Evolutionary conservation across 352 stramenopile species (phyloP).

Genomic region (Globisporangium polare): DNA sequence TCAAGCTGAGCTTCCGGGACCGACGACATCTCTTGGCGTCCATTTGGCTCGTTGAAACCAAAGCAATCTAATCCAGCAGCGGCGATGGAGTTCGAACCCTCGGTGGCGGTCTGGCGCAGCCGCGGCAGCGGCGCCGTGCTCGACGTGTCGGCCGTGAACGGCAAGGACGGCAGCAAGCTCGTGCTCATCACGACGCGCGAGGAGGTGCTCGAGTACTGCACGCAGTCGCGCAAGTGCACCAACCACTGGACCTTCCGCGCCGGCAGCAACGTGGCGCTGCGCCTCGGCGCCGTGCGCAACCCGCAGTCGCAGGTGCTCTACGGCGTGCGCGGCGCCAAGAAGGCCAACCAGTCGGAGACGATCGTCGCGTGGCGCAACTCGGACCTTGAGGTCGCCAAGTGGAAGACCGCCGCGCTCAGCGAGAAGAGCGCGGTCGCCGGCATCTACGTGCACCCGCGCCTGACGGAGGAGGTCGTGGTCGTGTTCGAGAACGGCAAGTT

Average conservation of each 20-base stretch:
- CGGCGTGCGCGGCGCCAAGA: conserved; percentile 52
- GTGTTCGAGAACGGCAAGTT: conserved; percentile 66
- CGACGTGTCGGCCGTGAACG: conserved; percentile 32
- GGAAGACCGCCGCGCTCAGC: conserved; percentile 37
- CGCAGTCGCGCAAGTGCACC: conserved; percentile 57
- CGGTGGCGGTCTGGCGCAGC: conserved; percentile 59
- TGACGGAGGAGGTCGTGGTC: conserved; percentile 58
- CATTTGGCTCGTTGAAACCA: background rate
- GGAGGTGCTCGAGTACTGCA: conserved; percentile 67
- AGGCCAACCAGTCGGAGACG: conserved; percentile 36
- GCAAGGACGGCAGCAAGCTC: conserved; percentile 49
- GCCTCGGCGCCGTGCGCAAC: conserved; percentile 49
- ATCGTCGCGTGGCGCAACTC: conserved; percentile 58
- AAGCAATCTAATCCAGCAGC: background rate
- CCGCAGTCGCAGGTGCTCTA: conserved; percentile 55
- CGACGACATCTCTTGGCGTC: conserved; percentile 1
- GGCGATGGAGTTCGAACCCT: conserved; percentile 68
- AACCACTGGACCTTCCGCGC: conserved; percentile 76
- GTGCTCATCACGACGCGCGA: conserved; percentile 60
- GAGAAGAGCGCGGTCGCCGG: conserved; percentile 27
- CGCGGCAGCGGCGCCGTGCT: conserved; percentile 45
- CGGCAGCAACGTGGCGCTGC: conserved; percentile 42
- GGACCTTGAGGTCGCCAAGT: conserved; percentile 64
- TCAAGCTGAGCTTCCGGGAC: background rate
- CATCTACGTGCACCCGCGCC: conserved; percentile 58